phyloP scores from a whole-genome alignment of 139 green algal genomes.

The Chloropicon primus region DNA sequence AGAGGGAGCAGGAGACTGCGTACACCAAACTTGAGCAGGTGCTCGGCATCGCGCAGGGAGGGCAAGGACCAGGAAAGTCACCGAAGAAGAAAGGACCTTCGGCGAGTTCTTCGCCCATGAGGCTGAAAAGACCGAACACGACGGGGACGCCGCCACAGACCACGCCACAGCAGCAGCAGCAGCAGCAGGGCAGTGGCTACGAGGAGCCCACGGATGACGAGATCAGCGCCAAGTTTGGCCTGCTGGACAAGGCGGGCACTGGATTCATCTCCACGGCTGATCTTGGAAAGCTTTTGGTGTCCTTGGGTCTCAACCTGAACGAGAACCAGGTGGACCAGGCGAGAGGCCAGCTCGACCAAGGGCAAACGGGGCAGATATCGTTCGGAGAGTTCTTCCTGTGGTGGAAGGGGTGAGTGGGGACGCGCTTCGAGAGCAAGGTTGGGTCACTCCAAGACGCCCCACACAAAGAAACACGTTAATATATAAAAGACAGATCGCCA shows the following conservation, averaged over 20 bases:
- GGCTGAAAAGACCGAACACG: not conserved
- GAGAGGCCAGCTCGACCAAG: slow-evolving; percentile 37
- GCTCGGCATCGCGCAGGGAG: slow-evolving; percentile 14
- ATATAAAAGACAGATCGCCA: too few relatives aligned
- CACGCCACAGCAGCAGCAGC: not conserved
- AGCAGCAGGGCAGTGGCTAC: not conserved
- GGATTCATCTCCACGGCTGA: slow-evolving; percentile 8
- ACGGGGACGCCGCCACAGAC: not conserved
- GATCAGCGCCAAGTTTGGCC: not conserved
- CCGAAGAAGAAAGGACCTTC: not conserved
- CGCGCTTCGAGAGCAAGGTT: too few relatives aligned
- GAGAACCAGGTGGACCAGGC: slow-evolving; percentile 36
- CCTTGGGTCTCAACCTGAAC: slow-evolving; percentile 34
- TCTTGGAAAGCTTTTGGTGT: slow-evolving; percentile 24
- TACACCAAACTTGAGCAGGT: slow-evolving; percentile 46
- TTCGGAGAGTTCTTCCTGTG: slow-evolving; percentile 58
- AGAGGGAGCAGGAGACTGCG: slow-evolving; percentile 38
- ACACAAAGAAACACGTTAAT: too few relatives aligned
- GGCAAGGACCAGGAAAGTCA: not conserved
- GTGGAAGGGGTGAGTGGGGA: slow-evolving; percentile 37
- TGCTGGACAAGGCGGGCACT: not conserved
- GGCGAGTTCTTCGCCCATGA: too few relatives aligned
- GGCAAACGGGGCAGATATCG: slow-evolving; percentile 23
- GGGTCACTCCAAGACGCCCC: too few relatives aligned
- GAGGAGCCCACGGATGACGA: not conserved